Percentiles rank a stretch among this genome's conserved stretches.
Conservation (phyloP, 192 early-diverging fungal species). For the Glomus cerebriforme region DNA sequence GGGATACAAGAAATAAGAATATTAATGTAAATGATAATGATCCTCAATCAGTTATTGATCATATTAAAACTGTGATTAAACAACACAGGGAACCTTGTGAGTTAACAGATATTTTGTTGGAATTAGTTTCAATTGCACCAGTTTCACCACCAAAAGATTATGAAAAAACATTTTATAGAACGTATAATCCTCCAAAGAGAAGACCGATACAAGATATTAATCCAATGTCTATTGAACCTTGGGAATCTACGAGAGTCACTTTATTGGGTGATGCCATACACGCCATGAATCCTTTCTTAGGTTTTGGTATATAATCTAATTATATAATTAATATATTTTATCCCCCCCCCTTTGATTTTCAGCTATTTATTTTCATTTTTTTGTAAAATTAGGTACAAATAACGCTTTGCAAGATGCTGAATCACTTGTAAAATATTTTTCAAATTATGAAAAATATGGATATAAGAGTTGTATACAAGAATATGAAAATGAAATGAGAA, state of each 20-base stretch:
- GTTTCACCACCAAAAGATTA: not conserved
- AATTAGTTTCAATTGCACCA: not conserved
- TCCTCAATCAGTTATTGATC: constrained; percentile 5
- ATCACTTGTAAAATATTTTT: not conserved
- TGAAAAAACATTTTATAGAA: not conserved
- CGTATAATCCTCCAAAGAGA: not conserved
- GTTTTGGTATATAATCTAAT: not conserved
- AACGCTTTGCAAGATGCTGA: constrained; percentile 7
- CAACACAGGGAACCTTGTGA: not conserved
- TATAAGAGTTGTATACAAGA: not conserved
- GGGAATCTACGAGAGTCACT: not conserved
- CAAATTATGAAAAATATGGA: constrained; percentile 9
- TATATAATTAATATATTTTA: not conserved
- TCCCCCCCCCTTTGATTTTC: not conserved
- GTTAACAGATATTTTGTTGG: not conserved
- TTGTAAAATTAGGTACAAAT: constrained; percentile 2
- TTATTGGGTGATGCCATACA: constrained; percentile 15
- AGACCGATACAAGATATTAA: not conserved
- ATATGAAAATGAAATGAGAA: not conserved
- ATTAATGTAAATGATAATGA: constrained; percentile 4
- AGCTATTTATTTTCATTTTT: not conserved
- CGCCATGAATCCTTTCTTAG: constrained; percentile 3
- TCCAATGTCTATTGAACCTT: not conserved
- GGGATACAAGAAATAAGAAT: not conserved
- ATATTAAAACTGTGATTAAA: not conserved